These are phyloP conservation scores for Stemphylium lycopersici DNA, from an alignment of 2,329 filamentous ascomycete species.

Conservation along the genomic window DNA sequence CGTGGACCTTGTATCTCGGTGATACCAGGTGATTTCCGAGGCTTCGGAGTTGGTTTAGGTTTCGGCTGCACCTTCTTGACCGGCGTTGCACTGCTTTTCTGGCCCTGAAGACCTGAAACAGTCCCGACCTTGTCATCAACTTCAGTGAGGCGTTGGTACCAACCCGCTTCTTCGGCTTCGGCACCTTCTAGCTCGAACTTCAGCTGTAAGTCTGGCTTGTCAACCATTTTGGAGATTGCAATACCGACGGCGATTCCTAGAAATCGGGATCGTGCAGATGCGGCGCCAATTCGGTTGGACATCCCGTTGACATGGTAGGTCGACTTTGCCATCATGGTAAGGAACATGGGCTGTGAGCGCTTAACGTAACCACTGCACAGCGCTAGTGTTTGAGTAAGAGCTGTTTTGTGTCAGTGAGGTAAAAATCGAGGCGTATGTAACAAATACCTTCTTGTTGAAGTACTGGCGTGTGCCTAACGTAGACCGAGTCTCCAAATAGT, in stretches of 20 bases:
- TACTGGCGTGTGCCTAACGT: constrained; percentile 83
- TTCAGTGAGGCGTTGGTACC: constrained; percentile 72
- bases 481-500: constrained; percentile 84
- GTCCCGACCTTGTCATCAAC: constrained; percentile 68
- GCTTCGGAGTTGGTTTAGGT: constrained; percentile 13
- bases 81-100: neutral
- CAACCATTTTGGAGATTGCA: constrained; percentile 68
- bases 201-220: constrained; percentile 71
- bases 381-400: constrained; percentile 78
- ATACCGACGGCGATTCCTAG: constrained; percentile 89
- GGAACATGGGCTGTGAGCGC: constrained; percentile 67
- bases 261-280: constrained; percentile 76
- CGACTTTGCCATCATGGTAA: constrained; percentile 73
- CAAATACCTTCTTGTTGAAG: constrained; percentile 81
- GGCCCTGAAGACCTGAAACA: constrained; percentile 23
- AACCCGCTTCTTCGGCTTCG: constrained; percentile 71
- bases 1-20: constrained; percentile 48
- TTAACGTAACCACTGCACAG: constrained; percentile 78
- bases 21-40: constrained; percentile 16
- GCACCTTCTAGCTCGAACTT: constrained; percentile 85
- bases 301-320: constrained; percentile 76
- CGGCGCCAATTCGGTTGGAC: constrained; percentile 82
- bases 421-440: neutral
- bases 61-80: constrained; percentile 5
- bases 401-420: constrained; percentile 54